Conservation (phyloP, 2,329 filamentous ascomycete species). For the Myriosclerotinia curreyana region DNA sequence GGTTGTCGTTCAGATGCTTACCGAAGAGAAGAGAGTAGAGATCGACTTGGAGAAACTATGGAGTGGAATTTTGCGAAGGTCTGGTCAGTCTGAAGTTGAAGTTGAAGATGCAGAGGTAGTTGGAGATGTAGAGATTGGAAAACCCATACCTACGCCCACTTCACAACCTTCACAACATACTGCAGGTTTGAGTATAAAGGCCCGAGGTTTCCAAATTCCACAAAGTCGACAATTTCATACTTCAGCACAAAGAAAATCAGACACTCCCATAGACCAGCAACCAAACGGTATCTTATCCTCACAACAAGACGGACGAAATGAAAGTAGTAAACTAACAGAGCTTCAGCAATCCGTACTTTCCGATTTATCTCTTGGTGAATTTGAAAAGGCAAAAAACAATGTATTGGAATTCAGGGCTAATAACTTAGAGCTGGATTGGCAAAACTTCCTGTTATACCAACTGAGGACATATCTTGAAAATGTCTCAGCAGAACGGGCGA, state of each 20-base stretch:
- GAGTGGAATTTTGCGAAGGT: slow-evolving; percentile 38
- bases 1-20: slow-evolving; percentile 70
- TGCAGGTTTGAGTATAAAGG: neutral
- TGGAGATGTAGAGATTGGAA: neutral
- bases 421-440: slow-evolving; percentile 30
- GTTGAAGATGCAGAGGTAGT: slow-evolving; percentile 14
- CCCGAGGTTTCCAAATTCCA: slow-evolving; percentile 19
- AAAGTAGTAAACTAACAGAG: slow-evolving; percentile 20
- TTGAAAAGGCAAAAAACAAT: slow-evolving; percentile 24
- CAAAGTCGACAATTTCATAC: slow-evolving; percentile 26
- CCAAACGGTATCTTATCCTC: slow-evolving; percentile 13
- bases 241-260: slow-evolving; percentile 11
- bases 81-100: slow-evolving; percentile 21
- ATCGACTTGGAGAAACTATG: slow-evolving; percentile 66
- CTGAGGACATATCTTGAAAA: slow-evolving; percentile 34
- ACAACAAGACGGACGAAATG: slow-evolving; percentile 17
- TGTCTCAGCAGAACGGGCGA: slow-evolving; percentile 38
- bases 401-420: slow-evolving; percentile 22
- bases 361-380: slow-evolving; percentile 27
- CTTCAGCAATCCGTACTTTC: slow-evolving; percentile 20
- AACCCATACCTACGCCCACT: neutral
- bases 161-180: neutral
- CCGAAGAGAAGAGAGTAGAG: slow-evolving; percentile 65
- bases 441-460: slow-evolving; percentile 26
- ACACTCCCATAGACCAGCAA: neutral